Conservation (phyloP, 2,329 filamentous ascomycete genomes). For the Penicillium sp. region DNA sequence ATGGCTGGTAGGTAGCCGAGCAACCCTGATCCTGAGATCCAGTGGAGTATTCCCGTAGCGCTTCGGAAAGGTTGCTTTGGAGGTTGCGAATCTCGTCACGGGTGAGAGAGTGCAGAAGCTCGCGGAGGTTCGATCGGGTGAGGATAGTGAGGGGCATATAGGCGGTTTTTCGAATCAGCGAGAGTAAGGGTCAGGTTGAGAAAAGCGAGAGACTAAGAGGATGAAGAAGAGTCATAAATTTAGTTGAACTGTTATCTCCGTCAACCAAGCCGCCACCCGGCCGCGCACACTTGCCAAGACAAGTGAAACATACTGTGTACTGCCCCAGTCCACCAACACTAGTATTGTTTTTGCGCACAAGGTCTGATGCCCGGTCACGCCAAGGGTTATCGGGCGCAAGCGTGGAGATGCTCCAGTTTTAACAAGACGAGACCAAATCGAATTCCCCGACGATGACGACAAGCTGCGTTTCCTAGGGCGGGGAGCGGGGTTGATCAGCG, state of each 20-base stretch:
- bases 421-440: background rate
- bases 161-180: constrained; percentile 12
- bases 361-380: background rate
- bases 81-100: constrained; percentile 59
- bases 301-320: constrained; percentile 5
- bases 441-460: constrained; percentile 15
- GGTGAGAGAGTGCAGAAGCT: constrained; percentile 55
- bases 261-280: constrained; percentile 5
- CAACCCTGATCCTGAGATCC: constrained; percentile 59
- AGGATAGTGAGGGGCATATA: constrained; percentile 62
- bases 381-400: constrained; percentile 6
- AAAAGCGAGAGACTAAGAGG: background rate
- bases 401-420: constrained; percentile 8
- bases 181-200: background rate
- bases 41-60: constrained; percentile 65
- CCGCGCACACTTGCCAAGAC: constrained; percentile 12
- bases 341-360: background rate
- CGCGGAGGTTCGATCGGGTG: constrained; percentile 56
- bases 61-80: constrained; percentile 58
- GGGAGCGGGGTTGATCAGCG: constrained; percentile 13
- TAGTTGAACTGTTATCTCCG: constrained; percentile 5
- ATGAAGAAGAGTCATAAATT: constrained; percentile 1
- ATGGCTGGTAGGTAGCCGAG: constrained; percentile 61
- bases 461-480: constrained; percentile 3
- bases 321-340: background rate